phyloP scores from a whole-genome alignment of 2,329 filamentous ascomycete genomes.

The Tetracladium maxilliforme region DNA sequence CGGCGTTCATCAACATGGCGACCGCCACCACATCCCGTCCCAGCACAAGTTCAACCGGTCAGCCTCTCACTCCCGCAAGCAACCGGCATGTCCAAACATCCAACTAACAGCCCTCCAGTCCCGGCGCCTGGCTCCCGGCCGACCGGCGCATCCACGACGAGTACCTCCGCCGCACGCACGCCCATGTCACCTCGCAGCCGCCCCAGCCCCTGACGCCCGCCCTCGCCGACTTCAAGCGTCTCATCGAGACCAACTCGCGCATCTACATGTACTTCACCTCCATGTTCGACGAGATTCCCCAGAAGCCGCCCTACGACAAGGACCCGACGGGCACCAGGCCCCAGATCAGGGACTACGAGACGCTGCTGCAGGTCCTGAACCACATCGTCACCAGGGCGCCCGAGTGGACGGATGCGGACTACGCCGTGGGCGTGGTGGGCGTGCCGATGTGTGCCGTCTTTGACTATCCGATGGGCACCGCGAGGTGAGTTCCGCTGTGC shows the following conservation, averaged over 20 bases:
- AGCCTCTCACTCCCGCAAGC: slow-evolving; percentile 5
- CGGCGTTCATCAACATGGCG: slow-evolving; percentile 30
- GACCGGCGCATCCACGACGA: slow-evolving; percentile 46
- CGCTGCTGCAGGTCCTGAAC: slow-evolving; percentile 54
- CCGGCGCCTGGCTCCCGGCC: slow-evolving; percentile 46
- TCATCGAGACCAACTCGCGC: slow-evolving; percentile 49
- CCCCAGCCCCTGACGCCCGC: slow-evolving; percentile 38
- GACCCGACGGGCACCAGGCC: slow-evolving; percentile 45
- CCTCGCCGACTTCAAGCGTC: slow-evolving; percentile 45
- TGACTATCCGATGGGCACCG: slow-evolving; percentile 41
- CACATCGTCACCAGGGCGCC: slow-evolving; percentile 36
- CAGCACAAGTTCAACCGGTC: slow-evolving; percentile 30
- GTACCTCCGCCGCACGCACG: slow-evolving; percentile 43
- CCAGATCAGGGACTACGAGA: slow-evolving; percentile 51
- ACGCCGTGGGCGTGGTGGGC: slow-evolving; percentile 34
- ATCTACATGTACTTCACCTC: slow-evolving; percentile 51
- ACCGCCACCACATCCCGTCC: slow-evolving; percentile 34
- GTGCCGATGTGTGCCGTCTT: slow-evolving; percentile 37
- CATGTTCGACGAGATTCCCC: slow-evolving; percentile 56
- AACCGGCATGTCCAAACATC: background rate
- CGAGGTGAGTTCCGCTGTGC: slow-evolving; percentile 19
- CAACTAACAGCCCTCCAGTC: slow-evolving; percentile 15
- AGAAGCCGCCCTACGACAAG: slow-evolving; percentile 39
- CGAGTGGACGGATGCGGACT: slow-evolving; percentile 35
- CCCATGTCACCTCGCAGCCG: slow-evolving; percentile 34